Evolutionary conservation across 164 flowering plant species (phyloP).

Genomic region (Aristolochia californica): DNA sequence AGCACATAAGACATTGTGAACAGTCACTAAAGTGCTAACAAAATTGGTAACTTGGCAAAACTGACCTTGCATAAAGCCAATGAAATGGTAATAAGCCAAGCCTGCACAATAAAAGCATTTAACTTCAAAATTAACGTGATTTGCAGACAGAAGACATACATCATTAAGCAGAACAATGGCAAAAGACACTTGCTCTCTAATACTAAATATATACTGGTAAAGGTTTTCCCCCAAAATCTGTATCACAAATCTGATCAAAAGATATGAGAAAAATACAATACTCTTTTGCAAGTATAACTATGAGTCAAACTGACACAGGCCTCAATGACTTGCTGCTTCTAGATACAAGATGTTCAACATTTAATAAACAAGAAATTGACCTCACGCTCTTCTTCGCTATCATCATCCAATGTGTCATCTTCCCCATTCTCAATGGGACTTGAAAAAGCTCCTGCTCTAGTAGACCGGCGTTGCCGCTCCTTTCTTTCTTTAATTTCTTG

Average conservation of each 20-base stretch:
- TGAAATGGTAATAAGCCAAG: conserved; percentile 82
- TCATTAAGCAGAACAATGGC: not conserved
- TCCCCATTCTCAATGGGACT: conserved; percentile 78
- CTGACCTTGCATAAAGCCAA: conserved; percentile 88
- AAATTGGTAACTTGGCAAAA: not conserved
- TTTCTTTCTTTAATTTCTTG: conserved; percentile 76
- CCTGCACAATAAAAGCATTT: conserved; percentile 34
- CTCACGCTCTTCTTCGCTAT: conserved; percentile 97
- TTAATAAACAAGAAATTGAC: conserved; percentile 27
- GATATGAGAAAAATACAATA: too few relatives aligned
- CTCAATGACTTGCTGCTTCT: too few relatives aligned
- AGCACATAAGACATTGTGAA: not conserved
- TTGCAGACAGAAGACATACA: not conserved
- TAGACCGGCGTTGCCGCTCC: conserved; percentile 85
- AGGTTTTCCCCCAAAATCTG: too few relatives aligned
- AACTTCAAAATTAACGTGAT: not conserved
- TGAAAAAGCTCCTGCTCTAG: conserved; percentile 76
- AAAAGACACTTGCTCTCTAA: not conserved
- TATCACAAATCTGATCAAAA: too few relatives aligned
- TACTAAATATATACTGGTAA: not conserved
- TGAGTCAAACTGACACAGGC: too few relatives aligned
- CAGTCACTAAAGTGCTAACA: not conserved
- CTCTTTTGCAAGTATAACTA: too few relatives aligned
- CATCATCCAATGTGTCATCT: conserved; percentile 78
- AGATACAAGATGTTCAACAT: not conserved